Base-by-base conservation (phyloP, 441 rosid genomes). In the Omphalea diandra region DNA sequence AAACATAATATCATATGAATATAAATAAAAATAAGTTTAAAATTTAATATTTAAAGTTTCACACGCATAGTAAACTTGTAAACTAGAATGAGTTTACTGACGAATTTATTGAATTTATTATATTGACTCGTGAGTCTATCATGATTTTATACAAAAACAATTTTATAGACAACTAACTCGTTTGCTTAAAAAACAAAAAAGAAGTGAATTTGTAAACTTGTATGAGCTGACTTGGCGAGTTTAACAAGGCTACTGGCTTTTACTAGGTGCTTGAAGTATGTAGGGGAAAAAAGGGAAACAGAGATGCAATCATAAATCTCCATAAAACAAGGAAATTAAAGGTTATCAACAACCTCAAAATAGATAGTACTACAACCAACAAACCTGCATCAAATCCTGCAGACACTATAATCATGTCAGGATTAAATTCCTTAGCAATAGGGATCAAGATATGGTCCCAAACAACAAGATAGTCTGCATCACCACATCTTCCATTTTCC, bases 301-400 rank as follows among this genome's bases (percentile, higher is more conserved):
- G 54, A 10, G 18, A 15, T 22, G 36, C 10, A 40, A 24, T 52
- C 56, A 53, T 14, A n/a, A 24, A n/a, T 27, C 44, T 18, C 69
- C 29, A 22, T 24, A 54, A 47, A 27, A 18, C 26, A 8, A 2
- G 35, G 27, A 49, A 49, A 49, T 5, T 15, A 65, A 53, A 36
- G 56, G 35, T 24, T 1, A 38, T 55, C 24, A 56, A 31, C 2
- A 60, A 35, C 47, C 27, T 49, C 32, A 24, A 9, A 26, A 71
- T 12, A 76, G 63, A 68, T 9, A 40, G 38, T 40, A 40, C 53
- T 27, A 12, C 9, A 70, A 52, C 22, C 29, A 68, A 62, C 75
- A 75, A 71, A 92, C 99, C 99, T 89, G 99, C 97, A 88, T 95
- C 99, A 80, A 92, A 95, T 77, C 98, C 99, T 26, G 98, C 99